phyloP scores from a whole-genome alignment of 225 moss, liverwort and hornwort genomes.

The Marchantia polymorpha region DNA sequence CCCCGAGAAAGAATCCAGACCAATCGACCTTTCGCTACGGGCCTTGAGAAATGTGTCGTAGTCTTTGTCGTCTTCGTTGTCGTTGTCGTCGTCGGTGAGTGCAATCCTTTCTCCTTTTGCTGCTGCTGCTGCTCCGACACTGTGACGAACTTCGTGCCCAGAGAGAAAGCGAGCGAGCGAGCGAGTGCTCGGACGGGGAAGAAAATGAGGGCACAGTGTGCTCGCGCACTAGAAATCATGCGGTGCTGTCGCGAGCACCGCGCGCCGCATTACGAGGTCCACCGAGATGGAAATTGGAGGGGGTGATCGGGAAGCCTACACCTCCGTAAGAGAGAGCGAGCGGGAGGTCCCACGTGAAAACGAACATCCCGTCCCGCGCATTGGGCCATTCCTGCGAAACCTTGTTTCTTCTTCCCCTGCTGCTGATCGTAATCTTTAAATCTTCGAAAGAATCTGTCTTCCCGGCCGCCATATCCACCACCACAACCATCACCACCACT shows the following conservation, averaged over 20 bases:
- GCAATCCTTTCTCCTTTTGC: neutral
- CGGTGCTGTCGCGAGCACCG: neutral
- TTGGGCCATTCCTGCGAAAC: neutral
- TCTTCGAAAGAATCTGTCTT: neutral
- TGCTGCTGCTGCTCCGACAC: neutral
- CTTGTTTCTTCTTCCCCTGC: neutral
- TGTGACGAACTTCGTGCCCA: neutral
- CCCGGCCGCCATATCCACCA: neutral
- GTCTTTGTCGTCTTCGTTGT: no score
- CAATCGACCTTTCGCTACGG: neutral
- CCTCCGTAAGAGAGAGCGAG: neutral
- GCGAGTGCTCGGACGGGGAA: neutral
- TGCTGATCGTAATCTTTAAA: neutral
- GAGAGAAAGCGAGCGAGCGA: neutral
- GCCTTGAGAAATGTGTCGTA: no score
- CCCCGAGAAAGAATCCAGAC: no score
- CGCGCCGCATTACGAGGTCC: slow-evolving; percentile 6
- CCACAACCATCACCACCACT: no score
- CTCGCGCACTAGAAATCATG: neutral
- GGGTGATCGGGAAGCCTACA: neutral
- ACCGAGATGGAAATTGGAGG: neutral
- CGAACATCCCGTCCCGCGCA: neutral
- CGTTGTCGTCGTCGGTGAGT: no score
- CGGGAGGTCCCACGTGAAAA: neutral
- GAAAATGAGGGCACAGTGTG: slow-evolving; percentile 9